Base-by-base conservation (phyloP, 306 rosid genomes). In the Morella rubra region DNA sequence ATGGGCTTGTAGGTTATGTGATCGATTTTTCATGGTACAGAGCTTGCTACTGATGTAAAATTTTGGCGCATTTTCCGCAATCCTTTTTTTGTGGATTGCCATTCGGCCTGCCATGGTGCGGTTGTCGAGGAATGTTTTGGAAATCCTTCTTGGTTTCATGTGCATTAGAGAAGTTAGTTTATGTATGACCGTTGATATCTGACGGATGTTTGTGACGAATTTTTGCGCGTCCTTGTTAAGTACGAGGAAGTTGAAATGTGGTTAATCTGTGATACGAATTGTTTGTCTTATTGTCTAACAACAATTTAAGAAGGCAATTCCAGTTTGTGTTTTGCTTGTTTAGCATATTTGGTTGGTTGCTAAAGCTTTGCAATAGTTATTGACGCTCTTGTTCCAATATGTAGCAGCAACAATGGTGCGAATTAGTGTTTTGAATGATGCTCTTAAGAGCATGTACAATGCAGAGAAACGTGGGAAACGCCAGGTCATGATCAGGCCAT, bases 401-500 rank as follows among this genome's bases (percentile, higher is more conserved):
- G 52, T 79, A 41, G 49, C 82, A 52, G 83, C 56, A 45, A 76
- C 50, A 20, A 83, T 83, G 86, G 86, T 83, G 71, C 78, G 86
- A 12, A 80, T 83, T 32, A 83, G 86, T 20, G 86, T 83, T 10
- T 70, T 83, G 77, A 83, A 83, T 75, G 86, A 83, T 79, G 86
- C 86, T 42, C 81, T 83, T 6, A 83, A 83, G 76, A 83, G 86
- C 80, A 82, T 82, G 80, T 82, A 82, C 60, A 82, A 82, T 82
- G 86, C 86, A 1, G 86, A 82, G 81, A 83, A 83, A 50, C 70
- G 83, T 8, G 86, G 86, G 20, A 83, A 83, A 77, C 86, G 83
- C 22, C 86, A 83, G 76, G 86, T 75, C 80, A 83, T 83, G 86
- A 83, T 83, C 37, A 83, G 86, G 58, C 83, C 86, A 61, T 83